Evolutionary conservation across 192 early-diverging fungal species (phyloP), one percentile per base, ranked within the genome.

Genomic region (Coemansia sp.): DNA sequence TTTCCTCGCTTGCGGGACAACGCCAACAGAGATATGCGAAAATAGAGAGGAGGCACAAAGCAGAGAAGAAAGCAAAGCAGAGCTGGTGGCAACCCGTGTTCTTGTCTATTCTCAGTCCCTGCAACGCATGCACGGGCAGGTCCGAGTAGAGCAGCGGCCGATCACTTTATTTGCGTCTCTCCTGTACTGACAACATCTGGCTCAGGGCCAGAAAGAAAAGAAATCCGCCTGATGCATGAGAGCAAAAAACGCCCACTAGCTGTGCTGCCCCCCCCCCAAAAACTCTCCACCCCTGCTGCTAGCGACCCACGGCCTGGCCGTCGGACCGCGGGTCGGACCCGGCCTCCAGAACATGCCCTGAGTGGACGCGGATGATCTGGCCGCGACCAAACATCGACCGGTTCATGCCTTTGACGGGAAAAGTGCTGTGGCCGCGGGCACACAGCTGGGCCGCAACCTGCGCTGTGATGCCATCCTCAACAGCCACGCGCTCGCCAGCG

Each of bases 311-410:
- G 7, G 77, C 80, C 38, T 78, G 75, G 13, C 82, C 82, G 54
- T 84, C 80, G 3, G 76, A 69, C 39, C 82, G 65, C 30, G 73
- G 69, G 51, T 84, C 82, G 31, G 69, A 77, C 33, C 80, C 82
- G 31, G 55, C 82, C 19, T 60, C 50, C 31, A 74, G 64, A 9
- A 82, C 64, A 7, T 67, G 48, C 16, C 77, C 77, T 21, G 51
- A 60, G 9, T 51, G 51, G 40, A 43, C 37, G 41, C 60, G 50
- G 64, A 89, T 85, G 38, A 88, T 56, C 77, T 91, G 88, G 7
- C 85, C 88, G 12, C 85, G 67, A 11, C 88, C 88, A 76, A 91
- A 85, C 46, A 76, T 30, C 5, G 61, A 59, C 43, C 85, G 62
- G 21, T 57, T 47, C 19, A 65, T 48, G 7, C 76, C 82, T 3